Base-by-base conservation (phyloP, 805 yeast species). In the Yarrowia deformans region DNA sequence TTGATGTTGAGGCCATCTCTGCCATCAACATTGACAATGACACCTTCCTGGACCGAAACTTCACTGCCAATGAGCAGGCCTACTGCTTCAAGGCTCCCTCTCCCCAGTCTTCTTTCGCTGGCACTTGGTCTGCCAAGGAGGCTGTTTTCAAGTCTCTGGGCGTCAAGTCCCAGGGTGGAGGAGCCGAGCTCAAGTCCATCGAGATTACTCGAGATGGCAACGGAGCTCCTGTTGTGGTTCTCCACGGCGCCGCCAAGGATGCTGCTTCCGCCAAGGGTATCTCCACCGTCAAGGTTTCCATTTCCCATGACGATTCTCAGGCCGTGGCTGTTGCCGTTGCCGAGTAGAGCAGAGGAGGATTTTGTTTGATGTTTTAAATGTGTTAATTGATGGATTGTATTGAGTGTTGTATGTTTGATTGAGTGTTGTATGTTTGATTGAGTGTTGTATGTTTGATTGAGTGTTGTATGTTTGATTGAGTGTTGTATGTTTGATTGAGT, bases 61-160 rank as follows among this genome's bases (percentile, higher is more conserved):
- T 93, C 84, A 93, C 98, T 55, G 82, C 78, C 8, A 82, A 80
- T 18, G 99, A 95, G 83, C 88, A 89, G 73, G 83, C 81, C 43
- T 95, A 95, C 84, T 93, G 98, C 79, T 73, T 79, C 70, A 77
- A 82, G 42, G 87, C 97, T 40, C 84, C 98, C 52, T 84, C 84
- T 73, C 91, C 95, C 66, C 90, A 87, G 76, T 91, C 98, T 14
- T 91, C 98, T 3, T 95, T 85, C 80, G 93, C 99, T 35, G 99
- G 99, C 60, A 90, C 97, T 54, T 95, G 99, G 99, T 91, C 97
- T 39, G 99, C 99, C 55, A 95, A 95, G 82, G 99, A 95, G 83
- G 99, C 99, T 52, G 98, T 93, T 43, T 95, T 95, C 88, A 95
- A 95, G 83, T 91, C 97, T 19, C 84, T 95, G 77, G 93, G 95